A percentile compares a stretch with the other conserved stretches of the same genome.
These are phyloP conservation scores for Trichoderma erinaceum DNA, from an alignment of 495 filamentous ascomycete species.

Conservation along the genomic window DNA sequence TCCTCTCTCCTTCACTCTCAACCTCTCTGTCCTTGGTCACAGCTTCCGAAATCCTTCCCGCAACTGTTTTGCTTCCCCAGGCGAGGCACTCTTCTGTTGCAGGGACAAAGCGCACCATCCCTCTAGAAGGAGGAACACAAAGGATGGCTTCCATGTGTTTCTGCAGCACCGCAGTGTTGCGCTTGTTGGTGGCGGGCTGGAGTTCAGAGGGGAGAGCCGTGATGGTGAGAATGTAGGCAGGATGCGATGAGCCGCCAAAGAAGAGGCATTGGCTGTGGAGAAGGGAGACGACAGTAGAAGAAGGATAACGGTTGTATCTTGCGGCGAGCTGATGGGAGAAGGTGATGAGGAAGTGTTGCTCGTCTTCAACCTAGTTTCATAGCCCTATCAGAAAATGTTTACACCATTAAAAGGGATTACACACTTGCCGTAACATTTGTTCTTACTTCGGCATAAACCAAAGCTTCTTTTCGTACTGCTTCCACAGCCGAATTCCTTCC, in stretches of 20 bases:
- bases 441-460: constrained; percentile 72
- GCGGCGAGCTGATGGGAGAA: constrained; percentile 63
- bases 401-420: neutral
- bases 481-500: neutral
- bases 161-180: constrained; percentile 71
- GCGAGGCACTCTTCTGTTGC: constrained; percentile 65
- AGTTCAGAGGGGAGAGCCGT: constrained; percentile 62
- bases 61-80: constrained; percentile 59
- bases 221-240: constrained; percentile 75
- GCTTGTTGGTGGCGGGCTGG: constrained; percentile 71
- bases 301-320: constrained; percentile 65
- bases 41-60: constrained; percentile 59
- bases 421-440: constrained; percentile 73
- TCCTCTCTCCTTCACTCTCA: neutral
- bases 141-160: constrained; percentile 60
- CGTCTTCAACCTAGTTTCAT: constrained; percentile 51
- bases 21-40: constrained; percentile 22
- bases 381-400: constrained; percentile 6
- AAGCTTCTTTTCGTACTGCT: constrained; percentile 41
- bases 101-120: constrained; percentile 64
- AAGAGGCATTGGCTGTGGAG: constrained; percentile 69
- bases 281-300: constrained; percentile 64
- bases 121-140: constrained; percentile 55
- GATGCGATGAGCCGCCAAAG: constrained; percentile 67
- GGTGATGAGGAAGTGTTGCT: constrained; percentile 62